Evolutionary conservation across 1,284 basidiomycete species (phyloP).

Genomic region (Salmacisia buchloeana): DNA sequence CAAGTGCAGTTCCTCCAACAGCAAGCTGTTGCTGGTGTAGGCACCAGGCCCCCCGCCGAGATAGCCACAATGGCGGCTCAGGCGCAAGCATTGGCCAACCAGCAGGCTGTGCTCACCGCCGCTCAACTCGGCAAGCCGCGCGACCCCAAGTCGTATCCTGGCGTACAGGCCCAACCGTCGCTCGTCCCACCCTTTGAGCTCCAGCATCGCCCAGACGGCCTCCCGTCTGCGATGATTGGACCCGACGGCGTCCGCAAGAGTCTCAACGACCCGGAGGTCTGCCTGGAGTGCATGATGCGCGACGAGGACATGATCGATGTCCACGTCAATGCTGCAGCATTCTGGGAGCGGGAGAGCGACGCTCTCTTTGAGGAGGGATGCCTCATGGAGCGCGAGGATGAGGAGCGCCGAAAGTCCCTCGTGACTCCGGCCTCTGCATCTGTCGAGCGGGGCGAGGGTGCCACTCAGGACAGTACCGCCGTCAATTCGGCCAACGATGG

Average conservation of each 20-base stretch:
- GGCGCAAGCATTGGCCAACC: not conserved
- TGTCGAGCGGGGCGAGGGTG: not conserved
- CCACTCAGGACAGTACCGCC: not conserved
- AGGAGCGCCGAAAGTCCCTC: not conserved
- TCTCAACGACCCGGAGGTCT: conserved; percentile 63
- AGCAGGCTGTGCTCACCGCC: not conserved
- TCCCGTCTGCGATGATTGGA: conserved; percentile 38
- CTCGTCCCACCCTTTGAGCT: conserved; percentile 48
- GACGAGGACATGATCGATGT: conserved; percentile 98
- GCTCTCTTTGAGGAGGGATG: conserved; percentile 71
- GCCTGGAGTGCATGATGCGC: conserved; percentile 96
- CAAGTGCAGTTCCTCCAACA: conserved; percentile 5
- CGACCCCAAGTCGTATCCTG: conserved; percentile 25
- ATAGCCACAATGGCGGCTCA: conserved; percentile 1
- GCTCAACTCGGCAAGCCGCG: conserved; percentile 3
- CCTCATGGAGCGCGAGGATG: conserved; percentile 59
- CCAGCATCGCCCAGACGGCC: conserved; percentile 44
- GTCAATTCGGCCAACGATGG: conserved; percentile 13
- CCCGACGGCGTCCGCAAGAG: conserved; percentile 40
- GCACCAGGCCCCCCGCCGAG: not conserved
- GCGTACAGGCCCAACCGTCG: conserved; percentile 42
- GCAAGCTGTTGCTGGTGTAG: not conserved
- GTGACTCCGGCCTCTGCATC: not conserved
- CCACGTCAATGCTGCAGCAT: conserved; percentile 72
- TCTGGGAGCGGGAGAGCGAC: conserved; percentile 89